Base-by-base conservation (phyloP, 108 stramenopile species). In the Discostella stelligeroides region DNA sequence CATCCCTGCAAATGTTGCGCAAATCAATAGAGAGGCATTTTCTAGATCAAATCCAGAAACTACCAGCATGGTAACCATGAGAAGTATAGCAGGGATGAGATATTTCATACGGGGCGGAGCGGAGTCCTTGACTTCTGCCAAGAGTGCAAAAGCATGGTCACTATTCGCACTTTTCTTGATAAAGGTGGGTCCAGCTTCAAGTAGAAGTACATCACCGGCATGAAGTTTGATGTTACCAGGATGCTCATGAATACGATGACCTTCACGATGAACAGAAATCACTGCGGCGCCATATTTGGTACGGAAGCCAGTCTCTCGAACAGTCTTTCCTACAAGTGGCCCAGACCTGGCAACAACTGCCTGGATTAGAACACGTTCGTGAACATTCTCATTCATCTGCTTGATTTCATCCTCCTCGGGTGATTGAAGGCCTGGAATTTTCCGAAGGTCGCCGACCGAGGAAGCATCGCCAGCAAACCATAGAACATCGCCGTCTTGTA, bases 101-200 rank as follows among this genome's bases (percentile, higher is more conserved):
- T 86, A 53, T 15, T 64, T 60, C 27, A 89, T 61, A 30, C 93
- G 85, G 34, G 93, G 93, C 10, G 93, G 90, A 21, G 86, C 81
- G n/a, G 88, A 88, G 63, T 95, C 89, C 76, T 90, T 81, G 2
- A 95, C 88, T 78, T 91, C 90, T 7, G 83, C 74, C n/a, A 95
- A 73, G 1, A 95, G 70, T 38, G 90, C 87, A 75, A 95, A 95
- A 15, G 87, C 80, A 54, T 80, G 64, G 54, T 88, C 79, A 46
- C 87, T 85, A 54, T 91, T 81, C 9, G 63, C 68, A 66, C 78
- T 84, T 15, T 54, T 34, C 18, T 74, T 60, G 49, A 92, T 81
- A 63, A 95, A 95, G 12, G 87, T 84, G 21, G 89, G 89, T 0
- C 93, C 93, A 40, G 93, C 93, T 79, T 95, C 90, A 24, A 93